phyloP scores from a whole-genome alignment of 2,329 filamentous ascomycete species.

The Aureobasidium sp. region DNA sequence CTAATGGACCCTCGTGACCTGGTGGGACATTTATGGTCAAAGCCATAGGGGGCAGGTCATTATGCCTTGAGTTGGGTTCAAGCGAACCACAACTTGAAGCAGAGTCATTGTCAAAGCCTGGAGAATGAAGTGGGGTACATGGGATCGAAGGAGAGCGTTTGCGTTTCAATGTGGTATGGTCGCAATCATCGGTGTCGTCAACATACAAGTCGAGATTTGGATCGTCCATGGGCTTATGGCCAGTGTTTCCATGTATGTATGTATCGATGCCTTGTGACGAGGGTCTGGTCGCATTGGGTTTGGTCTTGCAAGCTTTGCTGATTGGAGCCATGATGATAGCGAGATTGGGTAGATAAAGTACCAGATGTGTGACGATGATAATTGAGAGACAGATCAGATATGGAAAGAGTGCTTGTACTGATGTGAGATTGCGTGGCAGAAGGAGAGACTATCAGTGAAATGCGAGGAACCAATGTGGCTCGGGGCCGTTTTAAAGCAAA shows the following conservation, averaged over 20 bases:
- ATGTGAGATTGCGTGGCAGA: not conserved
- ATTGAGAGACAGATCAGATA: not conserved
- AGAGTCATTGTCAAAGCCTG: slow-evolving; percentile 30
- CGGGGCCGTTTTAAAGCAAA: not conserved
- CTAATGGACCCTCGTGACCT: slow-evolving; percentile 40
- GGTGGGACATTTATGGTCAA: slow-evolving; percentile 42
- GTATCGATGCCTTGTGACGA: not conserved
- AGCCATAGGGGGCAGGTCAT: slow-evolving; percentile 26
- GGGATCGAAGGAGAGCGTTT: slow-evolving; percentile 26
- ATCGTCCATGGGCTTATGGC: slow-evolving; percentile 29
- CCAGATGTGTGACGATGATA: not conserved
- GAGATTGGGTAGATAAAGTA: not conserved
- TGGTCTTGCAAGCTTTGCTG: not conserved
- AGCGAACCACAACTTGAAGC: slow-evolving; percentile 20
- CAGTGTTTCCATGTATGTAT: not conserved
- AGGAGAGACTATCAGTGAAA: not conserved
- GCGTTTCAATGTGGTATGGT: slow-evolving; percentile 24
- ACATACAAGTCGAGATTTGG: slow-evolving; percentile 28
- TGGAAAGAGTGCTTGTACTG: not conserved
- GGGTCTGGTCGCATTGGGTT: not conserved
- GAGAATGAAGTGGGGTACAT: slow-evolving; percentile 22
- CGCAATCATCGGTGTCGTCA: slow-evolving; percentile 28
- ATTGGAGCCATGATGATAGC: slow-evolving; percentile 1
- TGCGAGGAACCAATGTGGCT: not conserved
- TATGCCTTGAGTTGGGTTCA: slow-evolving; percentile 20